Evolutionary conservation across 495 filamentous ascomycete species (phyloP).

Genomic region (Letharia lupina): DNA sequence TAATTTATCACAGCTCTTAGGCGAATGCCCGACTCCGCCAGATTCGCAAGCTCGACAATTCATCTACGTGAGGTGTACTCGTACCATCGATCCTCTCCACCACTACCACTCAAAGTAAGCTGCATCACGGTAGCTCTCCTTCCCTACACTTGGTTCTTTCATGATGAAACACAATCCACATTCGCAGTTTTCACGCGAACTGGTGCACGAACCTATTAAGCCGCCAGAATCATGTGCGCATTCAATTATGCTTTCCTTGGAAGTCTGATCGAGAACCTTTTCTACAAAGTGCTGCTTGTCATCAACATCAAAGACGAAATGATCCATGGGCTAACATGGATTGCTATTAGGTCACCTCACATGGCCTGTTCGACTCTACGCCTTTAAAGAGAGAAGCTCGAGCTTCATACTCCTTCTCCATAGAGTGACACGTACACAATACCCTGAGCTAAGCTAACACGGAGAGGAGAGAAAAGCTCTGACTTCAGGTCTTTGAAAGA

Average conservation of each 20-base stretch:
- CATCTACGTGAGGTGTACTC: not conserved
- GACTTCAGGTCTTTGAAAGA: not conserved
- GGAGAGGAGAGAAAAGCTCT: not conserved
- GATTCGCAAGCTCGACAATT: not conserved
- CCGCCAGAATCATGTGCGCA: conserved; percentile 36
- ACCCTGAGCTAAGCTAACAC: not conserved
- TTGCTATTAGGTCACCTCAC: not conserved
- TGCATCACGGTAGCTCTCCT: not conserved
- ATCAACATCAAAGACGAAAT: not conserved
- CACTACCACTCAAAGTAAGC: not conserved
- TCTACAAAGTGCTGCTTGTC: not conserved
- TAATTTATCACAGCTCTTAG: not conserved
- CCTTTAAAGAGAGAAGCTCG: not conserved
- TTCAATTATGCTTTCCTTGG: conserved; percentile 36
- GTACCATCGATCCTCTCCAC: not conserved
- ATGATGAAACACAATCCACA: conserved; percentile 42
- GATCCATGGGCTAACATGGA: conserved; percentile 3
- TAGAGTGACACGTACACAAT: not conserved
- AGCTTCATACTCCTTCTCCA: not conserved
- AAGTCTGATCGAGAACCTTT: conserved; percentile 33
- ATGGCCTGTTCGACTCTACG: not conserved
- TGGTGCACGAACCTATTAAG: conserved; percentile 39
- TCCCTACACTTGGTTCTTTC: conserved; percentile 17
- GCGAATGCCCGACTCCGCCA: not conserved
- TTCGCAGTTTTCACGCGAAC: conserved; percentile 45